phyloP scores from a whole-genome alignment of 1,139 yeast genomes.

The Suhomyces chickasaworum region DNA sequence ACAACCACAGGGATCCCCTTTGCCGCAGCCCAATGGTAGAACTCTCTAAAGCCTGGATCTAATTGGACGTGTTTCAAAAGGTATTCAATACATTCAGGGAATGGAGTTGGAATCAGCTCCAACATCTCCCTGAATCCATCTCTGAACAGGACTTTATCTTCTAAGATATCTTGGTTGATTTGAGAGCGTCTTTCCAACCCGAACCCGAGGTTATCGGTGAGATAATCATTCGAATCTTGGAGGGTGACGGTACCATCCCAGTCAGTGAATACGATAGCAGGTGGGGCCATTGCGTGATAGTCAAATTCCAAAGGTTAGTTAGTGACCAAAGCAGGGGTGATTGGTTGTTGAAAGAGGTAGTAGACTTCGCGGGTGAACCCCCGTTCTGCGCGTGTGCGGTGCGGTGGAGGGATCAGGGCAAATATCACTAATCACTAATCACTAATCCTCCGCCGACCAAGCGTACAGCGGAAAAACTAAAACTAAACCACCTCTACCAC shows the following conservation, averaged over 20 bases:
- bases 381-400: no score
- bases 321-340: not conserved
- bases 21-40: constrained; percentile 75
- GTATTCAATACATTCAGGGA: constrained; percentile 76
- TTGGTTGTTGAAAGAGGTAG: not conserved
- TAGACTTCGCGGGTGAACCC: not conserved
- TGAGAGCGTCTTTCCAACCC: constrained; percentile 68
- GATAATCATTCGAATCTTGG: constrained; percentile 84
- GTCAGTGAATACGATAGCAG: constrained; percentile 88
- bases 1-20: constrained; percentile 77
- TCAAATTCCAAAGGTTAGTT: not conserved
- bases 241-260: constrained; percentile 97
- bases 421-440: not conserved
- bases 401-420: not conserved
- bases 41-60: constrained; percentile 87
- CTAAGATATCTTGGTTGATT: constrained; percentile 72
- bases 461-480: not conserved
- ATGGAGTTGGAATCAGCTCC: constrained; percentile 72
- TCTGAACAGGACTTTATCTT: constrained; percentile 68
- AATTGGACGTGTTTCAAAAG: constrained; percentile 63
- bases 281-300: constrained; percentile 6
- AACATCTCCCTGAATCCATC: constrained; percentile 87
- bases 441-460: no score
- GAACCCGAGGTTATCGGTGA: constrained; percentile 87
- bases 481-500: not conserved